phyloP scores from a whole-genome alignment of 2,329 filamentous ascomycete genomes.

The Pseudogymnoascus sp. region DNA sequence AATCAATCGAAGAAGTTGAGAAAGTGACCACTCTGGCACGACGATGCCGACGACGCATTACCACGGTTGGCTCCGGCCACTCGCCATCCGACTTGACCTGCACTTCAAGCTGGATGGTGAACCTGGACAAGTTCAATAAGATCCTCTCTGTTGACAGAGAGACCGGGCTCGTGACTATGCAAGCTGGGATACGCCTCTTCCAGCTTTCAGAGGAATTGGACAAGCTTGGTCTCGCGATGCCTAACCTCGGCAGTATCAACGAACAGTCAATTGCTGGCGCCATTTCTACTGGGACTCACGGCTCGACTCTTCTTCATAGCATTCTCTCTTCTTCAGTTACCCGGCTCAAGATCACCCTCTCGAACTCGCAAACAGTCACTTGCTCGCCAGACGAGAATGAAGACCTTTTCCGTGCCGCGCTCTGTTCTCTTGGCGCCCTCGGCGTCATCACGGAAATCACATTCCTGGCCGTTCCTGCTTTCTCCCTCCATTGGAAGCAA shows the following conservation, averaged over 20 bases:
- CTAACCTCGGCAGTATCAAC: constrained; percentile 90
- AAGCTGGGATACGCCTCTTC: constrained; percentile 81
- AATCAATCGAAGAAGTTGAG: constrained; percentile 70
- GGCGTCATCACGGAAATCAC: constrained; percentile 89
- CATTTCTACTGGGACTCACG: constrained; percentile 88
- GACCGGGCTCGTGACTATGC: constrained; percentile 61
- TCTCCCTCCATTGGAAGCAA: constrained; percentile 82
- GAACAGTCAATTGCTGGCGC: constrained; percentile 88
- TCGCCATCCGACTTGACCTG: constrained; percentile 88
- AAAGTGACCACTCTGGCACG: constrained; percentile 75
- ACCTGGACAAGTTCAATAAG: constrained; percentile 73
- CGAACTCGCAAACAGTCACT: constrained; percentile 63
- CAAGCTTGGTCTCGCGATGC: constrained; percentile 69
- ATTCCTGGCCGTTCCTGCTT: constrained; percentile 69
- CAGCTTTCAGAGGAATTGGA: constrained; percentile 67
- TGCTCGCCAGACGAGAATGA: constrained; percentile 61
- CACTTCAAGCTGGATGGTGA: constrained; percentile 89
- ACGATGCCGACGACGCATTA: constrained; percentile 69
- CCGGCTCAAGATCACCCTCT: constrained; percentile 69
- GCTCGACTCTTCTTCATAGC: constrained; percentile 75
- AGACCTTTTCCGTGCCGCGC: constrained; percentile 78
- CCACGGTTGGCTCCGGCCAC: constrained; percentile 83
- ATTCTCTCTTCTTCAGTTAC: constrained; percentile 72
- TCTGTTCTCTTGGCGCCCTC: constrained; percentile 80
- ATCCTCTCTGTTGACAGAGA: constrained; percentile 61